A percentile compares a stretch with the other conserved stretches of the same genome.
phyloP scores from a whole-genome alignment of 2,329 filamentous ascomycete genomes.

The Monilinia aucupariae region DNA sequence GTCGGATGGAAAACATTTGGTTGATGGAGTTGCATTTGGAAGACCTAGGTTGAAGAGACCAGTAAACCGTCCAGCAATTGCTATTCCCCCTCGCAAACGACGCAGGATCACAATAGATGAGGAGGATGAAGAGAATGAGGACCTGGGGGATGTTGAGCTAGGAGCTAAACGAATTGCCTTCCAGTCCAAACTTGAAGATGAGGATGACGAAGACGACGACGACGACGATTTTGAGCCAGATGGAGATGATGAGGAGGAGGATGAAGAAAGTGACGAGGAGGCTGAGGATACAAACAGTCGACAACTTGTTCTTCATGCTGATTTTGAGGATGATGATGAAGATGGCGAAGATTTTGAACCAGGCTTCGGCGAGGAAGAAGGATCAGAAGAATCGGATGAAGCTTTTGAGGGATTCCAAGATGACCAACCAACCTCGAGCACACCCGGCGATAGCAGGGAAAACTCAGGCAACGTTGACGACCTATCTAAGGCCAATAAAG shows the following conservation, averaged over 20 bases:
- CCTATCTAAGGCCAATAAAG: conserved; percentile 7
- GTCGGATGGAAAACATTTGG: conserved; percentile 68
- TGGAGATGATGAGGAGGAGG: conserved; percentile 25
- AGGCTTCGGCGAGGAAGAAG: conserved; percentile 25
- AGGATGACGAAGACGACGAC: conserved; percentile 20
- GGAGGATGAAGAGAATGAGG: conserved; percentile 38
- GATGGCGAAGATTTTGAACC: conserved; percentile 30
- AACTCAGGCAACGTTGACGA: conserved; percentile 14
- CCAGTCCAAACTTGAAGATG: background rate
- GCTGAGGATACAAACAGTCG: conserved; percentile 32
- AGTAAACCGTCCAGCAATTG: conserved; percentile 58
- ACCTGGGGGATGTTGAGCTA: conserved; percentile 10
- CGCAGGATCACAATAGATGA: conserved; percentile 46
- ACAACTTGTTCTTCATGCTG: conserved; percentile 20
- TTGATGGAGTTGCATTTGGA: conserved; percentile 83
- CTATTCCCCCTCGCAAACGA: conserved; percentile 70
- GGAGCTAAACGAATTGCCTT: conserved; percentile 29
- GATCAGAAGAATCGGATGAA: conserved; percentile 6
- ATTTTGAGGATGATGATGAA: conserved; percentile 23
- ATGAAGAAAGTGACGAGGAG: conserved; percentile 31
- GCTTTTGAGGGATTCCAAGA: conserved; percentile 9
- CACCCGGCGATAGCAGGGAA: background rate
- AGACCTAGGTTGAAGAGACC: conserved; percentile 59
- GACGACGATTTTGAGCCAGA: conserved; percentile 30
- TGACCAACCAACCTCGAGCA: background rate